Percentiles rank a stretch among this genome's conserved stretches.
Conservation (phyloP, 306 rosid genomes). For the Vigna mungo region DNA sequence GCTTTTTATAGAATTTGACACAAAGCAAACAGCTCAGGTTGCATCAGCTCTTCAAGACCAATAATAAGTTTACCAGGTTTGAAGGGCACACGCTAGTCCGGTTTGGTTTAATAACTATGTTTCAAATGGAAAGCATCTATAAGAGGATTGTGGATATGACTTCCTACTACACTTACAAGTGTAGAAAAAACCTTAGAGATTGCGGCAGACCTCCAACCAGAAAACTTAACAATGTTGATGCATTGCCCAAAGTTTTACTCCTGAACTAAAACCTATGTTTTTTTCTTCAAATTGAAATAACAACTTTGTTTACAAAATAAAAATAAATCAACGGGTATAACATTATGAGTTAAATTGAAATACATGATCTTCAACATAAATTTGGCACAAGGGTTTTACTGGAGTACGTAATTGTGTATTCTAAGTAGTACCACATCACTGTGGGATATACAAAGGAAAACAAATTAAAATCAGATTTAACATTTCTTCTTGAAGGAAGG, state of each 20-base stretch:
- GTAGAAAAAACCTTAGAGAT: background rate
- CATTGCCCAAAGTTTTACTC: background rate
- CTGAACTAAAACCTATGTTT: background rate
- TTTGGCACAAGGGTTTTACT: background rate
- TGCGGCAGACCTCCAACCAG: slow-evolving; percentile 23
- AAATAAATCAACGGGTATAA: background rate
- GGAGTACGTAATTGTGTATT: slow-evolving; percentile 2
- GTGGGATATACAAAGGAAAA: background rate
- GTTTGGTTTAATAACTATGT: background rate
- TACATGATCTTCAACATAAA: slow-evolving; percentile 12
- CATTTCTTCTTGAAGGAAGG: slow-evolving; percentile 15
- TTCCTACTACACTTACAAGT: background rate
- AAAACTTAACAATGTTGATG: slow-evolving; percentile 17
- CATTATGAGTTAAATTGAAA: slow-evolving; percentile 6
- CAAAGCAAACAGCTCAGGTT: background rate
- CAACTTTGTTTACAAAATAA: background rate
- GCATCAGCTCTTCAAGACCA: background rate
- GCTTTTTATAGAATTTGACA: background rate
- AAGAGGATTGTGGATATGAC: slow-evolving; percentile 17
- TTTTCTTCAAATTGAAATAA: background rate
- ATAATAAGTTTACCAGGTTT: too few species aligned
- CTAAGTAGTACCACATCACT: background rate
- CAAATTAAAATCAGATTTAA: slow-evolving; percentile 11
- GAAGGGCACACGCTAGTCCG: too few species aligned
- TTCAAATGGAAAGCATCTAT: background rate